These are phyloP conservation scores for Termitomyces sp. DNA, from an alignment of 768 basidiomycete genomes.

Conservation along the genomic window DNA sequence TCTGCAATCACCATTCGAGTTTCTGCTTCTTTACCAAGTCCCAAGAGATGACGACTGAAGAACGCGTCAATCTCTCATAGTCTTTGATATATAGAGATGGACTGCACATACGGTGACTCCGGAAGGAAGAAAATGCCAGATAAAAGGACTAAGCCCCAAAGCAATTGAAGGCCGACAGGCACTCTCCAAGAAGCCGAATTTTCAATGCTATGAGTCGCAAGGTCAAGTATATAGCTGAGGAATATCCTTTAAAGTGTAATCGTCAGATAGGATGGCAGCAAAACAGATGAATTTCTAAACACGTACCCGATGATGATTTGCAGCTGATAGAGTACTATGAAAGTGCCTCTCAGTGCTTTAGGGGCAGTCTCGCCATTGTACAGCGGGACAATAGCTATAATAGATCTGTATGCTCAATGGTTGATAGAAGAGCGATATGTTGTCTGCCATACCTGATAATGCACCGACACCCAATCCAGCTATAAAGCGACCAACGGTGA, in stretches of 20 bases:
- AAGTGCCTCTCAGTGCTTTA: slow-evolving; percentile 65
- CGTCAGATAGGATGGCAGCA: neutral
- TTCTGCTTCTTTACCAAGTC: slow-evolving; percentile 43
- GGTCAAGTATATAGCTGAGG: slow-evolving; percentile 66
- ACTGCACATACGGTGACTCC: slow-evolving; percentile 60
- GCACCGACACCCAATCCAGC: slow-evolving; percentile 78
- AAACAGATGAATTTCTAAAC: neutral
- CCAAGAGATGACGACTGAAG: slow-evolving; percentile 68
- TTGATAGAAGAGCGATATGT: neutral
- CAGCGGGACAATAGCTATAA: slow-evolving; percentile 48
- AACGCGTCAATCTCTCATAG: neutral
- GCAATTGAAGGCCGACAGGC: slow-evolving; percentile 69
- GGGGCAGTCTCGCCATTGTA: slow-evolving; percentile 81
- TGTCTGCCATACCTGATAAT: slow-evolving; percentile 48
- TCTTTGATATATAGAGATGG: neutral
- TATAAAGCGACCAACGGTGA: slow-evolving; percentile 69
- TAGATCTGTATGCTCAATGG: neutral
- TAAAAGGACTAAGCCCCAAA: slow-evolving; percentile 63
- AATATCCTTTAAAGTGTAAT: slow-evolving; percentile 46
- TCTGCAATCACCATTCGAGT: slow-evolving; percentile 61
- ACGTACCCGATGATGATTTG: slow-evolving; percentile 68
- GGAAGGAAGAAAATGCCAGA: slow-evolving; percentile 73
- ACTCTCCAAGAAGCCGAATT: slow-evolving; percentile 68
- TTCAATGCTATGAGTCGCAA: slow-evolving; percentile 52
- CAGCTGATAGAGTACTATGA: slow-evolving; percentile 70